A percentile compares a stretch with the other conserved stretches of the same genome.
Conservation (phyloP, 2,329 filamentous ascomycete species). For the Cladorrhinum sp. region DNA sequence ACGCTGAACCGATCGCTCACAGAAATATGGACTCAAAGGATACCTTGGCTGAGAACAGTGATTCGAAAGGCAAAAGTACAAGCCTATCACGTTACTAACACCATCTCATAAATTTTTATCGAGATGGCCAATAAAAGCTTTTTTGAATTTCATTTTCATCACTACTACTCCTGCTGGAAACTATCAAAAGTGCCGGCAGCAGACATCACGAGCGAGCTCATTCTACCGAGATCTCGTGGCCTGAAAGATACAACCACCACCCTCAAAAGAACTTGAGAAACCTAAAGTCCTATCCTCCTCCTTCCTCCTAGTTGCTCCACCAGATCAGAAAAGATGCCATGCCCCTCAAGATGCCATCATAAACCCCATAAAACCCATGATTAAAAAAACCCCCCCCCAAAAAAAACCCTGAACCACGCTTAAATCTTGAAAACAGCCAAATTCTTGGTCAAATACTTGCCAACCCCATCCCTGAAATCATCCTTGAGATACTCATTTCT, state of each 20-base stretch:
- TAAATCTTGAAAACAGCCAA: constrained; percentile 21
- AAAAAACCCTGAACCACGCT: constrained; percentile 3
- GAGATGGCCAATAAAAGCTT: no score
- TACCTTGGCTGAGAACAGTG: no score
- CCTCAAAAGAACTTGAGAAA: not conserved
- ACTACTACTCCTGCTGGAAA: not conserved
- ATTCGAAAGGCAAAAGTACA: no score
- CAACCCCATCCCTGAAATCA: constrained; percentile 30
- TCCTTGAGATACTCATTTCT: constrained; percentile 26
- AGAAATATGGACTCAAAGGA: no score
- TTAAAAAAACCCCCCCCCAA: not conserved
- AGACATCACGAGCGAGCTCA: not conserved
- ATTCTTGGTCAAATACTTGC: constrained; percentile 27
- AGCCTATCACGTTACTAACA: no score
- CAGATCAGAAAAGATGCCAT: not conserved
- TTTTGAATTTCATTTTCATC: not conserved
- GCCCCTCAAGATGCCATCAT: not conserved
- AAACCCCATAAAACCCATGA: not conserved
- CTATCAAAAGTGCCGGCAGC: not conserved
- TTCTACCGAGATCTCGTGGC: not conserved
- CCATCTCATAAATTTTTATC: no score
- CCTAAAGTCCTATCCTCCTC: no score
- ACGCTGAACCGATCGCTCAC: no score
- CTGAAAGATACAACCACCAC: not conserved
- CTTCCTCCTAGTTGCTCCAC: not conserved